Percentiles rank a stretch among this genome's conserved stretches.
phyloP scores from a whole-genome alignment of 352 stramenopile genomes.

The Phytophthora colocasiae region DNA sequence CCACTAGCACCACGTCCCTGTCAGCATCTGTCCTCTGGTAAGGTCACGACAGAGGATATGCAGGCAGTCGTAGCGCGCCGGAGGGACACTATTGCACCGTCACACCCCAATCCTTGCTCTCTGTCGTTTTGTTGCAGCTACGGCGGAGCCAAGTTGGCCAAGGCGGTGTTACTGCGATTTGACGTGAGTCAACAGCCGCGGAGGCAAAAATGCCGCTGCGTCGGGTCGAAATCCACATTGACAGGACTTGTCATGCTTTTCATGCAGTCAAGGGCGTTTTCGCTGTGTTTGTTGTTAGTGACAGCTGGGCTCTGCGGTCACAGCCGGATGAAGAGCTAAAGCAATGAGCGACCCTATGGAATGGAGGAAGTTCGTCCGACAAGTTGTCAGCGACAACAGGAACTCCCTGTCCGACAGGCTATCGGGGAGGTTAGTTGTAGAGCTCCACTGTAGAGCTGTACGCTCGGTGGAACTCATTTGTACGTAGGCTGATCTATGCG shows the following conservation, averaged over 20 bases:
- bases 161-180: slow-evolving; percentile 20
- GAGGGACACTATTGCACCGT: slow-evolving; percentile 15
- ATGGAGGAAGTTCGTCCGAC: slow-evolving; percentile 5
- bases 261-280: not conserved
- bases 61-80: slow-evolving; percentile 3
- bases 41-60: slow-evolving; percentile 20
- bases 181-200: slow-evolving; percentile 28
- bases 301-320: slow-evolving; percentile 23
- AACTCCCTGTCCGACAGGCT: no score
- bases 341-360: slow-evolving; percentile 22
- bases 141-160: slow-evolving; percentile 20
- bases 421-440: no score
- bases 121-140: slow-evolving; percentile 25
- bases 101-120: slow-evolving; percentile 10
- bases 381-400: no score
- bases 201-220: slow-evolving; percentile 9
- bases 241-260: slow-evolving; percentile 7
- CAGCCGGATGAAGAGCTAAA: slow-evolving; percentile 21
- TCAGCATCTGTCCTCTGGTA: slow-evolving; percentile 27
- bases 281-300: slow-evolving; percentile 19
- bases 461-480: no score
- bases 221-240: slow-evolving; percentile 17
- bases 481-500: no score
- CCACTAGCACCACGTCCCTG: slow-evolving; percentile 14
- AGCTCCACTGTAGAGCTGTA: no score